Base-by-base conservation (phyloP, 441 rosid species). In the Erodium texanum region DNA sequence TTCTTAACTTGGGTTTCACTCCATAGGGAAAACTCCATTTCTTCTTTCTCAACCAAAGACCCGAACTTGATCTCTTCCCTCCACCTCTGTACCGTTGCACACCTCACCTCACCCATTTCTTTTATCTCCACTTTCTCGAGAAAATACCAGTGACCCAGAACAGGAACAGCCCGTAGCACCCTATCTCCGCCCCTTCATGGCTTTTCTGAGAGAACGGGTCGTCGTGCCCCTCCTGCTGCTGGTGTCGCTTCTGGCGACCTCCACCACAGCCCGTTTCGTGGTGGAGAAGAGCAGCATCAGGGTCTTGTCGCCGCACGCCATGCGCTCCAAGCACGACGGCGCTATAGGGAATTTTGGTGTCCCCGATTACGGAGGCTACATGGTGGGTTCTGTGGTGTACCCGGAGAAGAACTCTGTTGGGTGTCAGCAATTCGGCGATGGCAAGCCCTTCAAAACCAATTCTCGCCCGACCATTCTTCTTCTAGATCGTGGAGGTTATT, bases 311-410 rank as follows among this genome's bases (percentile, higher is more conserved):
- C 99, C 98, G 38, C 96, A 94, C 62, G 86, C 82, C 77, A 89
- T 94, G 12, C 90, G 84, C 74, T 98, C 96, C 3, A 84, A 80
- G 5, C 84, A 89, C 66, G 97, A 94, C 66, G 86, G 94, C 78
- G 99, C 98, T 1, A 94, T 94, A 43, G 99, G 98, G 2, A 94
- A 94, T 82, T 94, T 94, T 24, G 99, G 99, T 82, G 87, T 94
- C 52, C 99, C 99, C 32, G 89, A 94, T 74, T 95, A 95, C 78
- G 99, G 99, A 3, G 99, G 99, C 22, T 92, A 94, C 78, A 85
- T 95, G 99, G 96, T 97, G 0, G 99, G 98, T 0, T 76, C 86
- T 20, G 98, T 90, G n/a, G 65, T 77, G 68, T 95, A 90, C 67
- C 97, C 96, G 0, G 86, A 83, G 65, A 83, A 86, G 64, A 92